Evolutionary conservation across 768 basidiomycete species (phyloP).

Genomic region (Russula sp.): DNA sequence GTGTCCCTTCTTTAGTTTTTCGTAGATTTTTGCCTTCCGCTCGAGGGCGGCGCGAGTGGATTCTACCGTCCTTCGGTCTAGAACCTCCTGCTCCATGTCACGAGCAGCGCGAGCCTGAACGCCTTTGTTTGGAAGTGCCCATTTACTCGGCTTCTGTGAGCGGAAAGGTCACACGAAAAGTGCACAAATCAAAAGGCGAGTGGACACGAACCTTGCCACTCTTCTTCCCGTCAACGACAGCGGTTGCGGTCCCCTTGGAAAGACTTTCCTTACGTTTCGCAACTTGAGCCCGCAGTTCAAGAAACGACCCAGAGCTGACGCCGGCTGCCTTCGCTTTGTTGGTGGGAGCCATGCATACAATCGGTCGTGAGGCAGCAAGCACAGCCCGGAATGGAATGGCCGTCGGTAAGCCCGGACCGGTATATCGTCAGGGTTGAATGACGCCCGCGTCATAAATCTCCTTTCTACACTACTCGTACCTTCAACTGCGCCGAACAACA

Average conservation of each 20-base stretch:
- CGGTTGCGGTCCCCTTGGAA: constrained; percentile 51
- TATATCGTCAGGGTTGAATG: neutral
- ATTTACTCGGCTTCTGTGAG: constrained; percentile 69
- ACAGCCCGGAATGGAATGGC: neutral
- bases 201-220: constrained; percentile 59
- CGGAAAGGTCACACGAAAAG: neutral
- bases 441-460: neutral
- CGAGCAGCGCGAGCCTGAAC: constrained; percentile 59
- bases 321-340: constrained; percentile 67
- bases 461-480: neutral
- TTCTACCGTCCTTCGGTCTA: constrained; percentile 69
- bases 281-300: constrained; percentile 70
- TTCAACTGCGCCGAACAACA: neutral
- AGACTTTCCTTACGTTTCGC: constrained; percentile 58
- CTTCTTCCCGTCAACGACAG: constrained; percentile 60
- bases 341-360: constrained; percentile 43
- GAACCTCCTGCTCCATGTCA: constrained; percentile 67
- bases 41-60: constrained; percentile 68
- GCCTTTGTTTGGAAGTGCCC: constrained; percentile 75
- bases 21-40: constrained; percentile 77
- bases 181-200: constrained; percentile 13
- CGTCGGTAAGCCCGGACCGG: constrained; percentile 10
- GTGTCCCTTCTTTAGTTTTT: constrained; percentile 73
- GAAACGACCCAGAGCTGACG: constrained; percentile 69
- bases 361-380: neutral